Conservation (phyloP, 306 rosid species). For the Hylodesmum podocarpum region DNA sequence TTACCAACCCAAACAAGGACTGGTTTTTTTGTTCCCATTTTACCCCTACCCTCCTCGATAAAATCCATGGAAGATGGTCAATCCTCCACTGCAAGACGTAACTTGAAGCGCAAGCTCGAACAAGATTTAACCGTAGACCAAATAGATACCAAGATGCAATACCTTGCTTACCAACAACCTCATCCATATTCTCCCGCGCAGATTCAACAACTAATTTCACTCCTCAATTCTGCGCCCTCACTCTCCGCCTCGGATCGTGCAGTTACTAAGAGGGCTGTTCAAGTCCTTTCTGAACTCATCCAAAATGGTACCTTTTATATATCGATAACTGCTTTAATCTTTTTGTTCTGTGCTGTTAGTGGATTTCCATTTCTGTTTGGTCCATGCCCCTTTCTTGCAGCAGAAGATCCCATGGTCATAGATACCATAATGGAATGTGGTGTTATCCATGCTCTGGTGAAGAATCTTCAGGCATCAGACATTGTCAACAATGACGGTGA, state of each 20-base stretch:
- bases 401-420: conserved; percentile 44
- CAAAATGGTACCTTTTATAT: not conserved
- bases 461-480: conserved; percentile 30
- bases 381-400: not conserved
- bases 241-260: not conserved
- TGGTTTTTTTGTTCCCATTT: not conserved
- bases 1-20: not conserved
- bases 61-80: not conserved
- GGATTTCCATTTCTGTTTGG: not conserved
- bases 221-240: not conserved
- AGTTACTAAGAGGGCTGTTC: not conserved
- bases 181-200: not conserved
- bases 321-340: not conserved
- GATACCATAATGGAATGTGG: conserved; percentile 37
- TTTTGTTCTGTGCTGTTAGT: not conserved
- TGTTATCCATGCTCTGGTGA: conserved; percentile 52
- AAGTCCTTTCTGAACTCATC: not conserved
- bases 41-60: not conserved
- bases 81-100: not conserved
- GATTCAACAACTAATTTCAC: not conserved
- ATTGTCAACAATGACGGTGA: not conserved
- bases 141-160: not conserved
- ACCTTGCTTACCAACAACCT: not conserved
- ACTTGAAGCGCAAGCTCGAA: not conserved
- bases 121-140: not conserved